phyloP scores from a whole-genome alignment of 208 protist species.

The Herpetomonas samuelpessoai region DNA sequence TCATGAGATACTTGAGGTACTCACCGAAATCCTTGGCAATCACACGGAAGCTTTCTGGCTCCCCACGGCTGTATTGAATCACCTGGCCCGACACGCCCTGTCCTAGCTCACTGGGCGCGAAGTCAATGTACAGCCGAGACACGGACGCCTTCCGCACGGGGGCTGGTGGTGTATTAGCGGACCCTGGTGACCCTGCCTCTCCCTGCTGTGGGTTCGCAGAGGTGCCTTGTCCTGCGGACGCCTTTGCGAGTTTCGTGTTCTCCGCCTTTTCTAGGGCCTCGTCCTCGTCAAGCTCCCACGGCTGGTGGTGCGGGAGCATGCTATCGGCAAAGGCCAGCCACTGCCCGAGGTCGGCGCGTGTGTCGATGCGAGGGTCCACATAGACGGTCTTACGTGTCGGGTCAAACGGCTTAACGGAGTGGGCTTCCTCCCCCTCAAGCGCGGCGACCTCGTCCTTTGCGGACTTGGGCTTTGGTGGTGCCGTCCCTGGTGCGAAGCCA shows the following conservation, averaged over 20 bases:
- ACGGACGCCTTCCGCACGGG: slow-evolving; percentile 7
- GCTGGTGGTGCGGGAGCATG: slow-evolving; percentile 38
- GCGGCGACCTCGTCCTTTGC: background rate
- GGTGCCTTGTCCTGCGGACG: slow-evolving; percentile 5
- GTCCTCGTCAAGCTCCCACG: slow-evolving; percentile 1
- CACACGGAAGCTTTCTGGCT: slow-evolving; percentile 43
- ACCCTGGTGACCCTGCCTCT: too few relatives aligned
- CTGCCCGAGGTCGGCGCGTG: slow-evolving; percentile 28
- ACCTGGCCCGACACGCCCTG: slow-evolving; percentile 36
- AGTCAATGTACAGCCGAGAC: slow-evolving; percentile 58
- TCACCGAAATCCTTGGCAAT: slow-evolving; percentile 52
- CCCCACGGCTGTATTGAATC: slow-evolving; percentile 40
- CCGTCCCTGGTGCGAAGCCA: background rate
- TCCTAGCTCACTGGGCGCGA: slow-evolving; percentile 21
- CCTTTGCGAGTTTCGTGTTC: background rate
- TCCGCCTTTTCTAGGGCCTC: background rate
- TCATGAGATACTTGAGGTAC: slow-evolving; percentile 54
- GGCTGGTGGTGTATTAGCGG: too few relatives aligned
- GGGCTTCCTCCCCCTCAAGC: background rate
- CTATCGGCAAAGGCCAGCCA: slow-evolving; percentile 61
- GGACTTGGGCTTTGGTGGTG: background rate
- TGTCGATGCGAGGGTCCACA: slow-evolving; percentile 48
- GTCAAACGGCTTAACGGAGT: background rate
- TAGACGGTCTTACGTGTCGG: slow-evolving; percentile 14
- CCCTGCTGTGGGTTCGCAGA: background rate